Percentiles rank a stretch among this genome's conserved stretches.
phyloP scores from a whole-genome alignment of 805 yeast genomes.

The Saturnispora hagleri region DNA sequence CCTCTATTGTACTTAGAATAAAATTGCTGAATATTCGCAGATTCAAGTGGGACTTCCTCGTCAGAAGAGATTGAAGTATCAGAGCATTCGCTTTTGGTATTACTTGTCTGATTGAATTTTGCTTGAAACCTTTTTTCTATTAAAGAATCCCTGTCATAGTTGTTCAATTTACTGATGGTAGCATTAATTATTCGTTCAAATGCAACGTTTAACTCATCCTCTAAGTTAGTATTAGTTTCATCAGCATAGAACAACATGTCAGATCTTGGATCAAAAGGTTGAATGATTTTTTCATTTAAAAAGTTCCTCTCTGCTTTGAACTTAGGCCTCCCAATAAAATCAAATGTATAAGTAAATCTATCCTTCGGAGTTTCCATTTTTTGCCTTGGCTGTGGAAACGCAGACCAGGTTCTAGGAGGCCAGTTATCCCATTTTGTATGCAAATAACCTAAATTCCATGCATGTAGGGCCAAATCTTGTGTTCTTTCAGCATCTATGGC shows the following conservation, averaged over 20 bases:
- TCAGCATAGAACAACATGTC: neutral
- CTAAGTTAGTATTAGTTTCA: neutral
- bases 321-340: neutral
- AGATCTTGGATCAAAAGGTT: neutral
- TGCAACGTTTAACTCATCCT: neutral
- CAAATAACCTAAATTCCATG: conserved; percentile 4
- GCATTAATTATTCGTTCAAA: neutral
- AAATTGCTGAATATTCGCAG: neutral
- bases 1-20: neutral
- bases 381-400: neutral
- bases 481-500: conserved; percentile 1
- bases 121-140: neutral
- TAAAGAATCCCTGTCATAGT: neutral
- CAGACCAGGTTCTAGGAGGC: conserved; percentile 3
- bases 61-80: neutral
- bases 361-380: neutral
- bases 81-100: neutral
- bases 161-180: neutral
- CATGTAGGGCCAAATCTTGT: conserved; percentile 2
- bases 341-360: conserved; percentile 1
- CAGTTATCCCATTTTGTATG: conserved; percentile 4
- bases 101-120: neutral
- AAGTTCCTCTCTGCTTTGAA: neutral
- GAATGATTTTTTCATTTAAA: neutral
- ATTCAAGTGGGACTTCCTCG: neutral